Base-by-base conservation (phyloP, 495 filamentous ascomycete species). In the Podospora appendiculata region DNA sequence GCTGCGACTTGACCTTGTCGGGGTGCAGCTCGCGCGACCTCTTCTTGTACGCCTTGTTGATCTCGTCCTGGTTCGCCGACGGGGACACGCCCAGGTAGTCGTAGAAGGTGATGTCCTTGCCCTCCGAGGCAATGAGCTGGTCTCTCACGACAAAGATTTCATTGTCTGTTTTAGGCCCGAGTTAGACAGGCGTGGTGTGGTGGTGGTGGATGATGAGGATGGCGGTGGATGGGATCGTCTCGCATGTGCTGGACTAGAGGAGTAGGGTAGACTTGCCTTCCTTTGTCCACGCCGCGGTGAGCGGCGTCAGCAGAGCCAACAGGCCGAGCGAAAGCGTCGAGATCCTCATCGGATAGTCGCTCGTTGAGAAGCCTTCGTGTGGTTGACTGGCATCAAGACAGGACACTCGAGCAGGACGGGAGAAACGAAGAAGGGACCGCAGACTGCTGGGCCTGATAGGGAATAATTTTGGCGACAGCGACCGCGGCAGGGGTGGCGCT, bases 141-240 rank as follows among this genome's bases (percentile, higher is more conserved):
- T 95, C 89, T 56, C 82, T 84, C 51, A 97, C 77, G 50, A 88
- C 84, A 72, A 99, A 99, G 71, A 99, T 97, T 73, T 99, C 93
- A 63, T 92, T 86, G 69, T 99, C 93, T 96, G 61, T 33, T 14
- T 14, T 11, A 12, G 8, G 41, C 8, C 41, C 2, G 41, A 17
- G 18, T 43, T 17, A 19, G 41, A 43, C 12, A 6, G 9, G 11
- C 17, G n/a, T n/a, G n/a, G n/a, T n/a, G n/a, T n/a, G 25, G 33
- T 45, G 33, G 39, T 45, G 56, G 32, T 35, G 44, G 38, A 42
- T 8, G 41, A 42, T 18, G 16, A 14, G 11, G 40, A 8, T 13
- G 11, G 14, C 4, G 41, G 41, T 2, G 12, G 16, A 33, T 8
- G 32, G 25, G 17, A 10, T 3, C 5, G 43, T 33, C 8, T 17